These are phyloP conservation scores for Claviceps arundinis DNA, from an alignment of 2,329 filamentous ascomycete genomes.

Conservation along the genomic window DNA sequence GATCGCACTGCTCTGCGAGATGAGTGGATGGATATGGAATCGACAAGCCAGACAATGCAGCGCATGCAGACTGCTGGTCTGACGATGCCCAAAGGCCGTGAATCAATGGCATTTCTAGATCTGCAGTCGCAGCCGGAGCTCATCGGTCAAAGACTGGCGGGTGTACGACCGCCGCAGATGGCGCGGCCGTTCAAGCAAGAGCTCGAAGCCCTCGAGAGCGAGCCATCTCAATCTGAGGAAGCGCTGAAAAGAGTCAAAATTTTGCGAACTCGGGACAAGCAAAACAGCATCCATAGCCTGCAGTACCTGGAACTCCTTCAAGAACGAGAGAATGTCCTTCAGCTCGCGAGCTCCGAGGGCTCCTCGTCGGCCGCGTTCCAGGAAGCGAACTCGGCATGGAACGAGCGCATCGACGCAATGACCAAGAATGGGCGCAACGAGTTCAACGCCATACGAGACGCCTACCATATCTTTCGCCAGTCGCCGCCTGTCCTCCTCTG, in stretches of 20 bases:
- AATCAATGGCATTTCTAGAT: constrained; percentile 18
- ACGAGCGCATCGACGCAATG: constrained; percentile 18
- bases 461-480: constrained; percentile 36
- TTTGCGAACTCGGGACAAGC: constrained; percentile 17
- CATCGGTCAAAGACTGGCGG: constrained; percentile 17
- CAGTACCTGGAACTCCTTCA: constrained; percentile 21
- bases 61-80: constrained; percentile 34
- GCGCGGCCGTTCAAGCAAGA: constrained; percentile 29
- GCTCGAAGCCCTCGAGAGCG: constrained; percentile 25
- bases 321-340: constrained; percentile 16
- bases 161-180: constrained; percentile 14
- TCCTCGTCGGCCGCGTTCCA: constrained; percentile 13
- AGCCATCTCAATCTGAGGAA: constrained; percentile 5
- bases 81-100: constrained; percentile 30
- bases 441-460: constrained; percentile 34
- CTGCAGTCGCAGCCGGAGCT: constrained; percentile 12
- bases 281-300: constrained; percentile 9
- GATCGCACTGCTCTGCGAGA: constrained; percentile 28
- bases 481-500: constrained; percentile 43
- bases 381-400: constrained; percentile 20
- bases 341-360: constrained; percentile 9
- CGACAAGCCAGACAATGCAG: constrained; percentile 23
- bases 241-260: constrained; percentile 12
- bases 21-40: constrained; percentile 32
- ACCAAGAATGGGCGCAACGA: constrained; percentile 21